These are phyloP conservation scores for Aquanectria penicillioides DNA, from an alignment of 2,329 filamentous ascomycete genomes.

Conservation along the genomic window DNA sequence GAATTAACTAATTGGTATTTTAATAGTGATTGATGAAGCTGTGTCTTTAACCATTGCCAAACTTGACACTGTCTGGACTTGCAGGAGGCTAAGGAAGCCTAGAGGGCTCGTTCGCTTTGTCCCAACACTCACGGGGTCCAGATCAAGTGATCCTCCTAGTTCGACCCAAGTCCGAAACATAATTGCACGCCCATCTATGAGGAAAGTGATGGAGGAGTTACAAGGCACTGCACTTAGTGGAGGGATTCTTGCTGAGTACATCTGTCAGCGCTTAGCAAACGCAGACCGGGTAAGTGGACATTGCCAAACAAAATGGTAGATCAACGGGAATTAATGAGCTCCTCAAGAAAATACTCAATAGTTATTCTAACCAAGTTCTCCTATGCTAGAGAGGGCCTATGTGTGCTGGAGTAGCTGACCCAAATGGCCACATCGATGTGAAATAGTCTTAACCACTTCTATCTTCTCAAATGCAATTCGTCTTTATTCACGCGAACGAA, in stretches of 20 bases:
- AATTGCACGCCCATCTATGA: conserved; percentile 6
- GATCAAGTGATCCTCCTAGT: conserved; percentile 25
- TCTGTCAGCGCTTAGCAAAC: conserved; percentile 4
- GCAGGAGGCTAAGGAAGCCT: conserved; percentile 25
- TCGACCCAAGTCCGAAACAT: conserved; percentile 37
- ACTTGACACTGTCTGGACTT: conserved; percentile 22
- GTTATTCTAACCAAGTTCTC: no score
- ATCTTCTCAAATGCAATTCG: no score
- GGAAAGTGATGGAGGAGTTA: conserved; percentile 4
- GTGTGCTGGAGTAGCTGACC: no score
- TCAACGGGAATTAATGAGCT: no score
- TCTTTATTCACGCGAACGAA: no score
- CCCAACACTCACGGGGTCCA: not conserved
- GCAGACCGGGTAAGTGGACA: no score
- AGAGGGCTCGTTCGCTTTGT: conserved; percentile 34
- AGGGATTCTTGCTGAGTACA: conserved; percentile 19
- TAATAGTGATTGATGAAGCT: conserved; percentile 3
- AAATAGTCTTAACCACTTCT: no score
- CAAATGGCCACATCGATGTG: no score
- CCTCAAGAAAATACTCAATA: no score
- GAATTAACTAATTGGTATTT: not conserved
- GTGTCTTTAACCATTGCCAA: not conserved
- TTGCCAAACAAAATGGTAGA: no score
- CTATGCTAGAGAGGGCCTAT: no score
- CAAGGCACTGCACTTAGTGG: conserved; percentile 15